These are phyloP conservation scores for Penicillium sp. DNA, from an alignment of 2,329 filamentous ascomycete species.

Conservation along the genomic window DNA sequence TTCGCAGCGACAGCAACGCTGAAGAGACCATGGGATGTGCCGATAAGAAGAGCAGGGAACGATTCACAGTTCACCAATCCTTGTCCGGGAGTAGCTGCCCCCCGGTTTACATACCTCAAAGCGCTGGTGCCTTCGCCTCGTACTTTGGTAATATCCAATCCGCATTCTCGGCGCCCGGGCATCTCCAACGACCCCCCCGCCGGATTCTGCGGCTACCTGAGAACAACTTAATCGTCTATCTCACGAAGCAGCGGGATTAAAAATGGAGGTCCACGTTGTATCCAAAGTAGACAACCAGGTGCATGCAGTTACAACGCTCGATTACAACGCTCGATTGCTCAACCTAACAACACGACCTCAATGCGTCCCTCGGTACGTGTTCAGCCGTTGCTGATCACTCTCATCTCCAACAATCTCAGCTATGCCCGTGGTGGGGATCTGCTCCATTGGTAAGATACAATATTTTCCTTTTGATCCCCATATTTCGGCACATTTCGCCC, in stretches of 20 bases:
- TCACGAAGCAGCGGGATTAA: background rate
- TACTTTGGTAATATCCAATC: too few relatives aligned
- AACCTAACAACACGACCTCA: background rate
- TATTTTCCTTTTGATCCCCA: background rate
- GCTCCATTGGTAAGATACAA: conserved; percentile 14
- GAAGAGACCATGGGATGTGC: too few relatives aligned
- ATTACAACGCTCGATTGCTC: conserved; percentile 6
- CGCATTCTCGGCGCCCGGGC: too few relatives aligned
- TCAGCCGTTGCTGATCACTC: conserved; percentile 16
- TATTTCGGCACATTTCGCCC: background rate
- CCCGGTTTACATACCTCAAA: too few relatives aligned
- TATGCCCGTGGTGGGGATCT: conserved; percentile 16
- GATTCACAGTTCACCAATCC: too few relatives aligned
- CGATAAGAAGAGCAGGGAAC: too few relatives aligned
- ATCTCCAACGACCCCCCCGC: too few relatives aligned
- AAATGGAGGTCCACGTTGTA: conserved; percentile 31
- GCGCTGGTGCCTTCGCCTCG: too few relatives aligned
- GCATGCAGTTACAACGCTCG: conserved; percentile 20
- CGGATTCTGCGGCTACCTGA: too few relatives aligned
- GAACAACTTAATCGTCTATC: background rate
- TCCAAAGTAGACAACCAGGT: conserved; percentile 29
- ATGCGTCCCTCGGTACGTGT: conserved; percentile 16
- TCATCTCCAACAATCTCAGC: conserved; percentile 24
- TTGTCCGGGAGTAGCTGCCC: too few relatives aligned
- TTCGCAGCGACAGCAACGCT: too few relatives aligned